Base-by-base conservation (phyloP, 164 flowering plant species). In the Magnolia changhungtana region DNA sequence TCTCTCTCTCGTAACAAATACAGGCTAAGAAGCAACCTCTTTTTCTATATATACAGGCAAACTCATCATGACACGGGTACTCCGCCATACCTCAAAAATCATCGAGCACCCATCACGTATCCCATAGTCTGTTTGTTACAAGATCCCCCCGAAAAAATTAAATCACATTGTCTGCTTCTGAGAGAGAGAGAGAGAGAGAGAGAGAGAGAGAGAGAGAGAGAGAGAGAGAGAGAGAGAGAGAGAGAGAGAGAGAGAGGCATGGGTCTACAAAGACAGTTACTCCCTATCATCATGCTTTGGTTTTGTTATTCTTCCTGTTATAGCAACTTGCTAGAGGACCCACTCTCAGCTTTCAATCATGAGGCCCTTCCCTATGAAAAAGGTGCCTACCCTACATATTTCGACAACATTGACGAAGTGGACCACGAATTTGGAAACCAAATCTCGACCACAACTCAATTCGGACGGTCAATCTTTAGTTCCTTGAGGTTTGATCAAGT, bases 321-420 rank as follows among this genome's bases (percentile, higher is more conserved):
- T 71, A 78, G 66, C 59, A 52, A 50, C 21, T 61, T 70, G 58
- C 74, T 72, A 59, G 79, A 74, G 76, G 45, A 29, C 11, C 68
- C 4, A 11, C 77, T 83, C 74, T 79, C 74, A 58, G 27, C 69
- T 71, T 64, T 63, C 73, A 37, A 20, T 68, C 13, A 71, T 31
- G 64, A 76, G 29, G 64, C 74, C 52, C 55, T 59, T 21, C 67
- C 74, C 29, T 37, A 14, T 20, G 45, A 37, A 3, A 37, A 37
- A 37, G 6, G 45, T 37, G 77, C 84, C 3, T 80, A 86, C 63
- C 87, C 86, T 24, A 76, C 81, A 3, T 78, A 76, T 24, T 78
- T 75, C 3, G 83, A 76, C 75, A 69, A 73, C 69, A 55, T 81
- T 23, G 79, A 75, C n/a, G 75, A 74, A 4, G 55, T 21, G 0